A percentile compares a stretch with the other conserved stretches of the same genome.
Conservation (phyloP, 148 eudicot species). For the Camellia granthamiana region DNA sequence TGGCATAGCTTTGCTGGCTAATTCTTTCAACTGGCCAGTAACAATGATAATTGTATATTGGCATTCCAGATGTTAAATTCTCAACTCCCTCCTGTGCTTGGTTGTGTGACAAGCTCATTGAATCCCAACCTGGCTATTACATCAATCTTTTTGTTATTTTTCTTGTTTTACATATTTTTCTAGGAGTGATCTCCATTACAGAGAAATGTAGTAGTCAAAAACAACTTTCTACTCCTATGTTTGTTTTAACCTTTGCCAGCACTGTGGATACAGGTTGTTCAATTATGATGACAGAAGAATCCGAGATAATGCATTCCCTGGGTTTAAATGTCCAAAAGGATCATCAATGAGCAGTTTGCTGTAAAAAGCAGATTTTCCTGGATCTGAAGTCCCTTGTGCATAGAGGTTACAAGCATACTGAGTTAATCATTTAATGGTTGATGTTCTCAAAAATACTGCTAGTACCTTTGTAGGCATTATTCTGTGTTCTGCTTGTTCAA, state of each 20-base stretch:
- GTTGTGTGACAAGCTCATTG: not conserved
- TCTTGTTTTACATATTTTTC: not conserved
- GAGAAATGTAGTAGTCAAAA: not conserved
- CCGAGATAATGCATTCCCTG: not conserved
- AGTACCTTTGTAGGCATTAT: no score
- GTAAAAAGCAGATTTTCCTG: not conserved
- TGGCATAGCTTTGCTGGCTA: not conserved
- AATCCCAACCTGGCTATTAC: not conserved
- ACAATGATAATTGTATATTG: not conserved
- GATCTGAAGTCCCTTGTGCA: slow-evolving; percentile 9
- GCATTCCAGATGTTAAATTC: not conserved
- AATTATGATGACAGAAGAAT: not conserved
- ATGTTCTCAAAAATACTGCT: not conserved
- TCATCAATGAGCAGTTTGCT: not conserved
- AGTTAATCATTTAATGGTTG: not conserved
- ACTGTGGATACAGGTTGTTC: slow-evolving; percentile 7
- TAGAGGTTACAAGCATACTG: not conserved
- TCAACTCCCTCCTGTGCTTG: not conserved
- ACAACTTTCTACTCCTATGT: not conserved
- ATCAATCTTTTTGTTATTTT: not conserved
- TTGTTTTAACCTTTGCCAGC: not conserved
- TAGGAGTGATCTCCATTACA: not conserved
- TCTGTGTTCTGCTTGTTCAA: no score
- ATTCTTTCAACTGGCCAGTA: not conserved
- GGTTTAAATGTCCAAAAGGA: not conserved